Evolutionary conservation across 495 filamentous ascomycete species (phyloP).

Genomic region (Penicillium coffeae): DNA sequence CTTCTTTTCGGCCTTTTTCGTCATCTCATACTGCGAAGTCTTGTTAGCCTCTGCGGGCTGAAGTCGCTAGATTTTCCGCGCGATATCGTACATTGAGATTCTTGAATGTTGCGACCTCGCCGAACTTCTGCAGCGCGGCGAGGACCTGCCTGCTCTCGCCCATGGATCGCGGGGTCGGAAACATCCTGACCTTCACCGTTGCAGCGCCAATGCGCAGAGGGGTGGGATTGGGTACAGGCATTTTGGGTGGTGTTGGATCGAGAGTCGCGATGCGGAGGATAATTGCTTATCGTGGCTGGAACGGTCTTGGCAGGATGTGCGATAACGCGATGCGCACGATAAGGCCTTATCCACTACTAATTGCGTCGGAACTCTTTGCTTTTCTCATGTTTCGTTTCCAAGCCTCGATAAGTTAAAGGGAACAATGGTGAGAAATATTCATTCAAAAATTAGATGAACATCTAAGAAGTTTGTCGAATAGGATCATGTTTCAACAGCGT

Average conservation of each 20-base stretch:
- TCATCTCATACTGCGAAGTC: constrained; percentile 11
- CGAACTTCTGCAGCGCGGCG: constrained; percentile 66
- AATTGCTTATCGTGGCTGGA: constrained; percentile 5
- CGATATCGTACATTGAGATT: constrained; percentile 55
- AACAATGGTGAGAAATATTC: no score
- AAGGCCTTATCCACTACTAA: no score
- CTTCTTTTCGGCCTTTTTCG: constrained; percentile 9
- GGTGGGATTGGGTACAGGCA: constrained; percentile 3
- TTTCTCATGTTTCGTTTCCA: no score
- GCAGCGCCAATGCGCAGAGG: constrained; percentile 12
- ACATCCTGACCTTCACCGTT: constrained; percentile 60
- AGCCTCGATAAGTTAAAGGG: no score
- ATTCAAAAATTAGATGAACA: no score
- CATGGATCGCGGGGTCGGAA: constrained; percentile 60
- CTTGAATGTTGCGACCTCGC: constrained; percentile 72
- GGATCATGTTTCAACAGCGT: no score
- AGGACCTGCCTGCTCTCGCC: constrained; percentile 69
- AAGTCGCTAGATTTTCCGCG: neutral
- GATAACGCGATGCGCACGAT: no score
- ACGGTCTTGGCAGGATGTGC: constrained; percentile 16
- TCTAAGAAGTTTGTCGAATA: no score
- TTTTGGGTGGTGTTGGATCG: constrained; percentile 1
- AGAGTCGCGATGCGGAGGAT: constrained; percentile 2
- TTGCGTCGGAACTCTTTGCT: no score
- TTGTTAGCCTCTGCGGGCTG: neutral